Evolutionary conservation across 2,329 filamentous ascomycete genomes (phyloP), one percentile per base, ranked within the genome.

Genomic region (Lithohypha guttulata): DNA sequence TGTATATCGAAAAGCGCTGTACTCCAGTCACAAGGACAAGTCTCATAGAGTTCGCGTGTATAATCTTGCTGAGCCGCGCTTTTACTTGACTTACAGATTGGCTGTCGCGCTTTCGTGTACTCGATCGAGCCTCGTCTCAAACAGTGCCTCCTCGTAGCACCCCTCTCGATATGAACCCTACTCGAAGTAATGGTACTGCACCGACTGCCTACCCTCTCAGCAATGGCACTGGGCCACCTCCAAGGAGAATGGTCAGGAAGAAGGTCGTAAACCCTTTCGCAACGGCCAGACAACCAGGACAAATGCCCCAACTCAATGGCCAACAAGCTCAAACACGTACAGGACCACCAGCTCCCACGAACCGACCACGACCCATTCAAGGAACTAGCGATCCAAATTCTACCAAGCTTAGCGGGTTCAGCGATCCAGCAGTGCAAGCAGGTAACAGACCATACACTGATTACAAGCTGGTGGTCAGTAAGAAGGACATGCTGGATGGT

Each of bases 401-500:
- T 39, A 51, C 32, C 43, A 42, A 19, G 36, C 20, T 49, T 19
- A 53, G 50, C 36, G 50, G 50, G 18, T 53, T 53, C 40, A 49
- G 40, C 27, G 50, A 53, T 26, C 49, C 49, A 6, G 42, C 41
- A 20, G 31, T 50, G 19, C 31, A 42, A 7, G 38, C 46, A n/a
- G 41, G 45, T 20, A 43, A 43, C 13, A 45, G 41, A 7, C 57
- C 51, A 18, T 66, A 62, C 44, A 54, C 57, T 8, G 78, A 78
- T 52, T 79, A 66, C 51, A 84, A 84, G 10, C 70, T 96, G 13
- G 75, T 85, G 48, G 84, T 86, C 5, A 93, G 84, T 5, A 93
- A 93, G 61, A 78, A 79, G 53, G 77, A 79, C 7, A 61, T 94
- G 34, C 71, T 84, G 41, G 81, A 91, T 50, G 83, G 81, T 4